Percentiles rank a stretch among this genome's conserved stretches.
phyloP scores from a whole-genome alignment of 164 flowering plant genomes.

The Annona cherimola region DNA sequence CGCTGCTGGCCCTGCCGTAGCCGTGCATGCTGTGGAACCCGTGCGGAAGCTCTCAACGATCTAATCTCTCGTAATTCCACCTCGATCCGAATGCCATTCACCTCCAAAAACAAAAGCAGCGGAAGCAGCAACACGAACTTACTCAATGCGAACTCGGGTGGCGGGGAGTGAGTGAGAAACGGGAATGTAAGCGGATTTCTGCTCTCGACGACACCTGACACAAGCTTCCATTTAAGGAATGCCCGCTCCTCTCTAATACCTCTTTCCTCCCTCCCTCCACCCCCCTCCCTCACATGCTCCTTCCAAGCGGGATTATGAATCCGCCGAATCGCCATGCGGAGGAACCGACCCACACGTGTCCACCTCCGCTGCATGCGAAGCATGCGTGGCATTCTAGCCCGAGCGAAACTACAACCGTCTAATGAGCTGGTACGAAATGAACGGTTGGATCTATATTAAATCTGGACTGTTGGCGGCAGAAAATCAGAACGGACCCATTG shows the following conservation, averaged over 20 bases:
- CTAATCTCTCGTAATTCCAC: neutral
- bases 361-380: no score
- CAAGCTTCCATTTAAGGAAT: neutral
- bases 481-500: no score
- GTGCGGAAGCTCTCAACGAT: neutral
- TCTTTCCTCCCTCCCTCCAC: neutral
- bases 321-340: no score
- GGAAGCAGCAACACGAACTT: neutral
- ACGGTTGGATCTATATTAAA: no score
- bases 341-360: no score
- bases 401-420: no score
- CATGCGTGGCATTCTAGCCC: no score
- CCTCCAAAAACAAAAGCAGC: neutral
- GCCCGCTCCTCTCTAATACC: neutral
- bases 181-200: neutral
- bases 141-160: neutral
- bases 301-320: no score
- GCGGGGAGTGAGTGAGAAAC: neutral
- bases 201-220: neutral
- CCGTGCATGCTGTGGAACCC: constrained; percentile 39
- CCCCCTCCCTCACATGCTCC: neutral
- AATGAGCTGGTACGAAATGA: no score
- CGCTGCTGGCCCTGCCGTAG: constrained; percentile 45
- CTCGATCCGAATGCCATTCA: neutral
- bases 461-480: no score